Evolutionary conservation across 2,329 filamentous ascomycete species (phyloP).

Genomic region (Fusarium agapanthi): DNA sequence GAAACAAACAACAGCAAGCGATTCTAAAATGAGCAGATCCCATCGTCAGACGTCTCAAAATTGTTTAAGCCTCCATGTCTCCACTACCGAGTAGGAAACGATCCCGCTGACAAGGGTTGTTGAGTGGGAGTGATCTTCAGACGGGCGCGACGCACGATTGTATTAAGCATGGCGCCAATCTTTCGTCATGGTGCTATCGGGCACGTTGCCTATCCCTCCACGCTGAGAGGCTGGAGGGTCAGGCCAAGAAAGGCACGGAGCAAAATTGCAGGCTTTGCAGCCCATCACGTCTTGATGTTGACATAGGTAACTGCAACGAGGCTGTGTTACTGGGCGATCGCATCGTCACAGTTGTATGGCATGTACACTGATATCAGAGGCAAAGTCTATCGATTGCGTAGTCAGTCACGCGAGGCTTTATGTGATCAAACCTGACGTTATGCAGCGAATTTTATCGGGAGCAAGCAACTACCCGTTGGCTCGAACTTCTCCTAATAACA

Average conservation of each 20-base stretch:
- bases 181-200: conserved; percentile 31
- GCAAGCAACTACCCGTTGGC: not conserved
- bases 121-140: conserved; percentile 5
- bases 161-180: conserved; percentile 27
- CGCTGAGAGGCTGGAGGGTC: conserved; percentile 27
- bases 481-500: too few species aligned
- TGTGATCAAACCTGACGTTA: not conserved
- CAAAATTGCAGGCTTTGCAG: conserved; percentile 6
- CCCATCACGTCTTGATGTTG: conserved; percentile 3
- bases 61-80: conserved; percentile 1
- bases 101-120: conserved; percentile 14
- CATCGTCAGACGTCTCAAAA: conserved; percentile 19
- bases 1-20: not conserved
- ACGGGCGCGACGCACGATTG: conserved; percentile 16
- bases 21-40: not conserved
- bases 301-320: not conserved
- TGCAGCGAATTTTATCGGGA: not conserved
- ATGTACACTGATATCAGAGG: not conserved
- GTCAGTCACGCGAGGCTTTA: conserved; percentile 13
- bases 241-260: conserved; percentile 11
- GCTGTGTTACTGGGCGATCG: conserved; percentile 8
- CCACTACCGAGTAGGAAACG: conserved; percentile 3
- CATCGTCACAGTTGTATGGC: not conserved
- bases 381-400: conserved; percentile 5
- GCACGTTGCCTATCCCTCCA: conserved; percentile 31